These are phyloP conservation scores for Litsea cubeba DNA, from an alignment of 164 flowering plant genomes.

Conservation along the genomic window DNA sequence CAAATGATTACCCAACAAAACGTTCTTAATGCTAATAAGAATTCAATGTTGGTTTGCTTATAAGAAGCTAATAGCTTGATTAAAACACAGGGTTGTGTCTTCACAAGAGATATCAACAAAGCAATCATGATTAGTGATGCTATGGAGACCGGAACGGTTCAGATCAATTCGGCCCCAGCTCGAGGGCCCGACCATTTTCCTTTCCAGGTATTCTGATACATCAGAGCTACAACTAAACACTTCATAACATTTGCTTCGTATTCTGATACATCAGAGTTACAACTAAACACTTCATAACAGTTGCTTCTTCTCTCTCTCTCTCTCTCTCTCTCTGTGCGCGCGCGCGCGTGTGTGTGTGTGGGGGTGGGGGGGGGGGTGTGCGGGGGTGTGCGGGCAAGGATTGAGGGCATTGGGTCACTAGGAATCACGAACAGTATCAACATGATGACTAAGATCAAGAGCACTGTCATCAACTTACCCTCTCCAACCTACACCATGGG, in stretches of 20 bases:
- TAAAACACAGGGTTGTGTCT: conserved; percentile 70
- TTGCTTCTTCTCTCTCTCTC: no score
- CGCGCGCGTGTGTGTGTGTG: no score
- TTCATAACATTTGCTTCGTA: conserved; percentile 35
- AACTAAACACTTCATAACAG: no score
- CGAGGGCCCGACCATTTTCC: conserved; percentile 99
- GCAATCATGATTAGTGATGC: conserved; percentile 94
- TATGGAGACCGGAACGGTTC: conserved; percentile 96
- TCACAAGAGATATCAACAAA: conserved; percentile 95
- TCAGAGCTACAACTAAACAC: no score
- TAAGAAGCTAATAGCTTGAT: neutral
- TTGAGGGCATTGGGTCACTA: conserved; percentile 93
- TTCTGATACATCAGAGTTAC: neutral
- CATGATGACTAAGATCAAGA: conserved; percentile 96
- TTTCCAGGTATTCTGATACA: conserved; percentile 58
- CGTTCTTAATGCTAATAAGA: no score
- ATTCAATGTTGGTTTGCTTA: no score
- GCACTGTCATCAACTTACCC: conserved; percentile 90
- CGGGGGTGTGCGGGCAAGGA: no score
- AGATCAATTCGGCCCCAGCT: conserved; percentile 98
- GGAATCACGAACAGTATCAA: conserved; percentile 92
- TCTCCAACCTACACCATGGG: conserved; percentile 90
- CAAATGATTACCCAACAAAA: no score
- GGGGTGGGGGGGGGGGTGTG: no score
- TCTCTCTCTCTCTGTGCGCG: no score